These are phyloP conservation scores for Wickerhamomyces hampshirensis DNA, from an alignment of 805 yeast species.

Conservation along the genomic window DNA sequence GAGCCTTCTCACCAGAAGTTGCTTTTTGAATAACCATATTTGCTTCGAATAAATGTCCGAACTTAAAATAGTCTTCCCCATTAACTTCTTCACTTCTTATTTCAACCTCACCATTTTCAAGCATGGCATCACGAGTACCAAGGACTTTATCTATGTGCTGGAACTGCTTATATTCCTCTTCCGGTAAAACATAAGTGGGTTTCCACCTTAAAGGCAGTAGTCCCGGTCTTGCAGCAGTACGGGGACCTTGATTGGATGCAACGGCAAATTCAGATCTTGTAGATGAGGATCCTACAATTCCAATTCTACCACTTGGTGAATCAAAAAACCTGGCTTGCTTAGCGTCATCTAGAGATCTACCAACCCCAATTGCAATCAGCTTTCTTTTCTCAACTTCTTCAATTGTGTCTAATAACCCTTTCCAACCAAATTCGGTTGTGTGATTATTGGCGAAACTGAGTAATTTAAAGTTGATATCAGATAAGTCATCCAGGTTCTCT, in stretches of 20 bases:
- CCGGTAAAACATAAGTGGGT: constrained; percentile 24
- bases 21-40: constrained; percentile 21
- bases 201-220: constrained; percentile 26
- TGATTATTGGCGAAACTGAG: constrained; percentile 26
- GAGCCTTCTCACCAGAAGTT: constrained; percentile 22
- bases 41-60: constrained; percentile 27
- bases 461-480: constrained; percentile 21
- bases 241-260: constrained; percentile 24
- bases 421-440: constrained; percentile 25
- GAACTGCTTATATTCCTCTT: constrained; percentile 22
- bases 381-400: constrained; percentile 23
- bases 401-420: constrained; percentile 23
- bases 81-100: constrained; percentile 21
- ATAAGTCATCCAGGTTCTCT: constrained; percentile 22
- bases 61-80: constrained; percentile 21
- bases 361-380: constrained; percentile 22
- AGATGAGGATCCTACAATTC: constrained; percentile 22
- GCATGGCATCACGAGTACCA: constrained; percentile 26
- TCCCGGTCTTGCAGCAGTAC: constrained; percentile 25
- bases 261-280: constrained; percentile 25
- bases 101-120: constrained; percentile 27
- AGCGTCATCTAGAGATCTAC: constrained; percentile 25
- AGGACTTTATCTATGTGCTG: constrained; percentile 24
- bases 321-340: constrained; percentile 22
- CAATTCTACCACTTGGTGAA: constrained; percentile 25